phyloP scores from a whole-genome alignment of 139 green algal species.

The Penium margaritaceum region DNA sequence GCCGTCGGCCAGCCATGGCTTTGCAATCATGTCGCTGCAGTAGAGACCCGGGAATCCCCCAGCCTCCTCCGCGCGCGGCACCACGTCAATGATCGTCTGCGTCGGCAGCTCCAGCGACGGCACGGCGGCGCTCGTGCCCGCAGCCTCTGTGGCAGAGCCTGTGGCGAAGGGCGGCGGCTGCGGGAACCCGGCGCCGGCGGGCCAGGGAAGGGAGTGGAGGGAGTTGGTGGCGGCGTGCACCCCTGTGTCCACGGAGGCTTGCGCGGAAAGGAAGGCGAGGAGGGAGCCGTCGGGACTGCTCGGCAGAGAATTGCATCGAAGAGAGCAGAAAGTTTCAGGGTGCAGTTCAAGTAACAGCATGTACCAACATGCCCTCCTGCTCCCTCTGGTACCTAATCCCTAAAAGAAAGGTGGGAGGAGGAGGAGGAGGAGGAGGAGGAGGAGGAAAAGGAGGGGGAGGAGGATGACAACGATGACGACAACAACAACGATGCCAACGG shows the following conservation, averaged over 20 bases:
- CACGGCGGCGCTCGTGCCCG: background rate
- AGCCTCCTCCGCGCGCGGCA: background rate
- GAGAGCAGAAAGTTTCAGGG: too few relatives aligned
- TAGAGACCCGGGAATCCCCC: constrained; percentile 60
- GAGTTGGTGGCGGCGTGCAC: constrained; percentile 65
- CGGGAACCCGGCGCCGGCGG: background rate
- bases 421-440: too few relatives aligned
- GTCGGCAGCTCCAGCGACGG: background rate
- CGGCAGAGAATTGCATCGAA: too few relatives aligned
- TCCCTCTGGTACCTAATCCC: too few relatives aligned
- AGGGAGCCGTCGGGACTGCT: constrained; percentile 42
- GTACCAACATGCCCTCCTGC: too few relatives aligned
- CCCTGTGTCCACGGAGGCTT: constrained; percentile 58
- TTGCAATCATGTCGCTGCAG: background rate
- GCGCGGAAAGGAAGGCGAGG: constrained; percentile 70
- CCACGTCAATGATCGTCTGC: constrained; percentile 27
- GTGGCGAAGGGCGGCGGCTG: too few relatives aligned
- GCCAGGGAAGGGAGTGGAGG: constrained; percentile 46
- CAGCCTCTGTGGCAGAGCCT: too few relatives aligned
- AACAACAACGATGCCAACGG: too few relatives aligned
- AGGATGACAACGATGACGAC: too few relatives aligned
- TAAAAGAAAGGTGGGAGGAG: too few relatives aligned
- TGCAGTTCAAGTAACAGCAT: too few relatives aligned
- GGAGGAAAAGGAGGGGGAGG: too few relatives aligned
- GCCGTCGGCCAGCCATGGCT: constrained; percentile 23